A percentile compares a stretch with the other conserved stretches of the same genome.
These are phyloP conservation scores for Termitomyces sp. DNA, from an alignment of 768 basidiomycete species.

Conservation along the genomic window DNA sequence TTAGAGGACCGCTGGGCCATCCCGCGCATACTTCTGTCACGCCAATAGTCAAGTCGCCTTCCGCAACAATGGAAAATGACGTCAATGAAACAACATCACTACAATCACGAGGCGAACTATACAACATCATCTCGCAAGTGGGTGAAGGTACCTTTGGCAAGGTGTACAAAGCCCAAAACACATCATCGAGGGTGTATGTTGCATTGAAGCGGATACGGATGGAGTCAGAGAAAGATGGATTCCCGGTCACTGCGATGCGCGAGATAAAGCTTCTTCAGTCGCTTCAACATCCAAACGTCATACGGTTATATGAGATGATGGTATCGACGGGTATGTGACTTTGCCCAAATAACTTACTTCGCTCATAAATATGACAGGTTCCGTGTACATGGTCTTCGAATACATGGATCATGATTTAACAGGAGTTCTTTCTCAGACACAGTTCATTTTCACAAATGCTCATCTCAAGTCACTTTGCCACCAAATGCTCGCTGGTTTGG, in stretches of 20 bases:
- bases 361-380: constrained; percentile 47
- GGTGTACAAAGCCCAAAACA: constrained; percentile 91
- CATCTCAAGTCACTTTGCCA: constrained; percentile 94
- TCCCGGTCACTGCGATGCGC: constrained; percentile 97
- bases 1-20: not conserved
- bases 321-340: constrained; percentile 78
- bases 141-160: constrained; percentile 99
- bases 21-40: not conserved
- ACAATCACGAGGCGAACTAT: constrained; percentile 49
- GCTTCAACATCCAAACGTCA: constrained; percentile 83
- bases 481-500: constrained; percentile 93
- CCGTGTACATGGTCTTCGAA: constrained; percentile 98
- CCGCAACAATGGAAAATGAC: constrained; percentile 9
- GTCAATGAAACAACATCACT: constrained; percentile 12
- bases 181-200: constrained; percentile 67
- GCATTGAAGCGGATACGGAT: constrained; percentile 96
- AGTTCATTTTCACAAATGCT: constrained; percentile 78
- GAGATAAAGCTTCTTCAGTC: constrained; percentile 98
- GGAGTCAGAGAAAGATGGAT: constrained; percentile 96
- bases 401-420: constrained; percentile 99
- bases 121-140: constrained; percentile 87
- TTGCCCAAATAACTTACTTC: not conserved
- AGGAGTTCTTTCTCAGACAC: constrained; percentile 86
- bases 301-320: constrained; percentile 96
- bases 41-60: constrained; percentile 1